Base-by-base conservation (phyloP, 768 basidiomycete species). In the Punctularia strigosozonata region DNA sequence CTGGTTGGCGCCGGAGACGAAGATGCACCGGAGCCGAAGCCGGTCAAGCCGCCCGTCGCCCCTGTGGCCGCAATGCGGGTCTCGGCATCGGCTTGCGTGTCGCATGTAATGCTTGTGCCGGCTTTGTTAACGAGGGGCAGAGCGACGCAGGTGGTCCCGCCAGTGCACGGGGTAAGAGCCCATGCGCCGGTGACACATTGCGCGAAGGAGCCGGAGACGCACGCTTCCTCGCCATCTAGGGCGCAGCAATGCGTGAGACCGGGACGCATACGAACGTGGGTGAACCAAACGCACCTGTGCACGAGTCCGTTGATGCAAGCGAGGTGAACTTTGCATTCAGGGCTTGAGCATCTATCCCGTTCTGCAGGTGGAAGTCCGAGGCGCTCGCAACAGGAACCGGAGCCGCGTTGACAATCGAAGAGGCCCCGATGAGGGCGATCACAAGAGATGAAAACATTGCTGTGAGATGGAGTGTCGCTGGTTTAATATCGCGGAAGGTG, bases 111-210 rank as follows among this genome's bases (percentile, higher is more conserved):
- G 26, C 46, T 60, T 6, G 72, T 75, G 26, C 38, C 36, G 30
- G n/a, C 41, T n/a, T 25, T n/a, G 26, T 30, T 20, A 15, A 21
- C 65, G 20, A 71, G 51, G 12, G 77, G 76, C 24, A 78, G 55
- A 2, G 74, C 74, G 5, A 49, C 51, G 37, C 57, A 58, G 15
- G 52, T 24, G 12, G 46, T 35, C 8, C 48, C 51, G 12, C 44
- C 31, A 2, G 35, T 49, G 43, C 61, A 61, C 4, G 45, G 28
- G 17, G 41, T 47, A 22, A 51, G 37, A 34, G 59, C 52, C 37
- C 61, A 66, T 37, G 51, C 46, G 38, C 71, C 73, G 22, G 52
- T 56, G 13, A 70, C 71, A 48, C 78, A 80, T 43, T 73, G 73
- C 1, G 76, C 75, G 41, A 79, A 71, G 24, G 63, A 44, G 25